Evolutionary conservation across 176 grass and related monocot species (phyloP), one percentile per base, ranked within the genome.

Genomic region (Carex parvula): DNA sequence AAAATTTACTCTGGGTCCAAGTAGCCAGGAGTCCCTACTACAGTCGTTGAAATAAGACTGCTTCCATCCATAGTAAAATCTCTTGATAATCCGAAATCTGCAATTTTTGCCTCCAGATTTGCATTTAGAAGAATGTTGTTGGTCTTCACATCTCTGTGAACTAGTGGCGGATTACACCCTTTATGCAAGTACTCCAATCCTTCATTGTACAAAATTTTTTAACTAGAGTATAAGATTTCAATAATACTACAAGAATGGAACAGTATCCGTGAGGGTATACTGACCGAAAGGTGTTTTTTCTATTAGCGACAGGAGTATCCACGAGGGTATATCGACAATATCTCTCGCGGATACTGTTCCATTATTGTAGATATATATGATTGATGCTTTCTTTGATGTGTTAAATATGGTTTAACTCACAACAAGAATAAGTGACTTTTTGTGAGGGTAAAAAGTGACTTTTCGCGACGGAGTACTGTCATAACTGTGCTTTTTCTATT

Each of bases 151-250:
- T 92, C 91, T 79, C 91, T 81, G 17, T 90, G 91, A 11, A 88
- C 83, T 32, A 88, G 6, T 13, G 69, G 79, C 9, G 83, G 87
- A 33, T 79, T 66, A 42, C 88, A 90, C 62, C 39, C 50, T 5
- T 71, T 89, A 55, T 93, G 91, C 26, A 93, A 74, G 55, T 93
- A 92, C 12, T 92, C 88, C 57, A 92, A 37, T 2, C 90, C 90
- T 89, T 16, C 67, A 79, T 42, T 22, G 21, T 75, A 75, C 10
- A 52, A 0, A 48, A 52, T 14, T 6, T 52, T 22, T 24, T 12
- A 72, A 72, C 3, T 32, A 30, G 3, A 66, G 5, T 57, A 57
- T 57, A 60, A 60, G 18, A 60, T 60, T 18, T 6, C 6, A 59
- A 59, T 6, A 5, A 42, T 42, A 4, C 35, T 37, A 37, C 3